These are phyloP conservation scores for Leucaena leucocephala DNA, from an alignment of 306 rosid genomes.

Conservation along the genomic window DNA sequence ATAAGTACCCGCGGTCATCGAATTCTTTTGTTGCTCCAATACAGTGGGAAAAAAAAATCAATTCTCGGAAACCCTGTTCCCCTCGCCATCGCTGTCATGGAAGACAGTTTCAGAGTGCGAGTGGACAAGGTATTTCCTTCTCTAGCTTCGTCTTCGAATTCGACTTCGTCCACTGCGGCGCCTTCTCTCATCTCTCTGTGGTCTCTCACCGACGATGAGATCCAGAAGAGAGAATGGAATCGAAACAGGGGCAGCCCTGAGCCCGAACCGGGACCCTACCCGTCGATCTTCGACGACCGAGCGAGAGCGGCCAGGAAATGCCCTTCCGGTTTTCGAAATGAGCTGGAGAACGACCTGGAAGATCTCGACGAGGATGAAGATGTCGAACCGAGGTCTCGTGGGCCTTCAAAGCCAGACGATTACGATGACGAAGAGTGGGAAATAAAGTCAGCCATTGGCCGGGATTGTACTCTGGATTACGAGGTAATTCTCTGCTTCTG, in stretches of 20 bases:
- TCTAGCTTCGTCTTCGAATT: constrained; percentile 32
- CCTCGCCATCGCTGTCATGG: constrained; percentile 42
- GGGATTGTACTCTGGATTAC: constrained; percentile 77
- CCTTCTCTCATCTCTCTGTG: constrained; percentile 60
- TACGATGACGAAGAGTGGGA: constrained; percentile 86
- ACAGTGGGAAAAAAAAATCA: not conserved
- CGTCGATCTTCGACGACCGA: not conserved
- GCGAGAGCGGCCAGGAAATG: constrained; percentile 13
- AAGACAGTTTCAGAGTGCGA: constrained; percentile 61
- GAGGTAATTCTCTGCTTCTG: constrained; percentile 54
- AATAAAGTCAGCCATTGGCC: constrained; percentile 78
- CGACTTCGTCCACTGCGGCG: not conserved
- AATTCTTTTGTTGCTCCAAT: not conserved
- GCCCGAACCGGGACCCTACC: constrained; percentile 33
- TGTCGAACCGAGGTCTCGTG: constrained; percentile 29
- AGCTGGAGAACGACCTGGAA: constrained; percentile 54
- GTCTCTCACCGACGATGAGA: constrained; percentile 81
- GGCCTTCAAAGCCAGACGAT: constrained; percentile 55
- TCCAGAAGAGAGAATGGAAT: constrained; percentile 52
- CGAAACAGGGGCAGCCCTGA: constrained; percentile 40
- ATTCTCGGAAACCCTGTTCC: not conserved
- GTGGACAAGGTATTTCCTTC: constrained; percentile 58
- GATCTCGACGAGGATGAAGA: constrained; percentile 54
- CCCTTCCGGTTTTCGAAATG: constrained; percentile 25
- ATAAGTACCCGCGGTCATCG: not conserved